Evolutionary conservation across 805 yeast species (phyloP).

Genomic region (Myxozyma monticola): DNA sequence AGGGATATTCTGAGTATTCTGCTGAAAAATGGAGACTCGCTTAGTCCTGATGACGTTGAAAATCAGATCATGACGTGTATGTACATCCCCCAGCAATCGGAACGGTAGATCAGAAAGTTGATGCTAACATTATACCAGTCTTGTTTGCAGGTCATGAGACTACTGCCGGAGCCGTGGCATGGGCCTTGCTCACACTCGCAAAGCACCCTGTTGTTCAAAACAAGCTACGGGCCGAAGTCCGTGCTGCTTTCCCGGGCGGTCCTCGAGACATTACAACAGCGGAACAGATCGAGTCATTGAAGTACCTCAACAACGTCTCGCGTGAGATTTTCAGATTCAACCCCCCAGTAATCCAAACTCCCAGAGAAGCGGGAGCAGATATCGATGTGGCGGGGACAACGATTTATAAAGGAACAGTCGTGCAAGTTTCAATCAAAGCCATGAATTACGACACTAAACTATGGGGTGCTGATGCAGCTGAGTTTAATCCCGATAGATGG

Average conservation of each 20-base stretch:
- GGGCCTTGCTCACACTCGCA: conserved; percentile 11
- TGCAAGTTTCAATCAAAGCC: conserved; percentile 6
- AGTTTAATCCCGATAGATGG: conserved; percentile 29
- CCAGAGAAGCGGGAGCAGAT: conserved; percentile 18
- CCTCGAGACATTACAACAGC: not conserved
- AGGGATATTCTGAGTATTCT: not conserved
- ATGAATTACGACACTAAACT: conserved; percentile 6
- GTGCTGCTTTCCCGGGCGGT: conserved; percentile 17
- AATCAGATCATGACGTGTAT: conserved; percentile 3
- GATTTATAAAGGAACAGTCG: conserved; percentile 21
- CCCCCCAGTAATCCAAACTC: conserved; percentile 22
- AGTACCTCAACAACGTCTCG: conserved; percentile 16
- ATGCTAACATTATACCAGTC: too few species aligned
- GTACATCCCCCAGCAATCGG: too few species aligned
- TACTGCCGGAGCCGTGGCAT: conserved; percentile 15
- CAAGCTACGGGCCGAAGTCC: conserved; percentile 19
- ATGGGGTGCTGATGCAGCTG: conserved; percentile 29
- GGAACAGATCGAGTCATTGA: conserved; percentile 18
- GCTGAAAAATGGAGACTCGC: not conserved
- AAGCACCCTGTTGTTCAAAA: conserved; percentile 16
- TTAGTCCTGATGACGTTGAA: not conserved
- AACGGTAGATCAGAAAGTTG: too few species aligned
- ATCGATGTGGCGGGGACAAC: conserved; percentile 6
- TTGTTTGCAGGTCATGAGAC: conserved; percentile 29
- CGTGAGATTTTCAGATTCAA: conserved; percentile 19